phyloP scores from a whole-genome alignment of 2,329 filamentous ascomycete species.

The Fusarium abutilonis region DNA sequence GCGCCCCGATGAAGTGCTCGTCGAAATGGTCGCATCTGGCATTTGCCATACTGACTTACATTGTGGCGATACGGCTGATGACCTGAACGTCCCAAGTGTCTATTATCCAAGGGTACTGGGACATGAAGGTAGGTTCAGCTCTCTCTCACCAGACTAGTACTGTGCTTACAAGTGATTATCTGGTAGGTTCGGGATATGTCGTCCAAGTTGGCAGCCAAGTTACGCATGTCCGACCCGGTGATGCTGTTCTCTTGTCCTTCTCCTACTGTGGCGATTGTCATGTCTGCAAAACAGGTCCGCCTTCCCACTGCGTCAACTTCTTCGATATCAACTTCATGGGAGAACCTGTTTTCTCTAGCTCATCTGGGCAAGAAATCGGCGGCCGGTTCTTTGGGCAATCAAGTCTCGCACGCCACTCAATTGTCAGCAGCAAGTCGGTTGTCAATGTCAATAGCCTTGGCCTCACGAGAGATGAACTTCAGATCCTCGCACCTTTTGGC shows the following conservation, averaged over 20 bases:
- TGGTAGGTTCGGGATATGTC: slow-evolving; percentile 57
- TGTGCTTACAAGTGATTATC: background rate
- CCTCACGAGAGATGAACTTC: slow-evolving; percentile 41
- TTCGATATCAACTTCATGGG: slow-evolving; percentile 59
- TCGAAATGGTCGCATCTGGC: slow-evolving; percentile 63
- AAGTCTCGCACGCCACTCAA: slow-evolving; percentile 47
- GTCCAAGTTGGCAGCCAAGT: slow-evolving; percentile 54
- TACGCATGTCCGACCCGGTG: slow-evolving; percentile 60
- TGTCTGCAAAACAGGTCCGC: slow-evolving; percentile 57
- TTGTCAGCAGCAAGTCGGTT: slow-evolving; percentile 46
- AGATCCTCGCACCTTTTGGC: slow-evolving; percentile 49
- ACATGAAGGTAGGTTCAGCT: slow-evolving; percentile 58
- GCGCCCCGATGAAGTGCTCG: slow-evolving; percentile 59
- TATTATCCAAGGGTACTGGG: slow-evolving; percentile 54
- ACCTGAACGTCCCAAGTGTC: slow-evolving; percentile 25
- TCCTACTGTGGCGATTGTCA: slow-evolving; percentile 54
- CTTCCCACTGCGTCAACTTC: slow-evolving; percentile 61
- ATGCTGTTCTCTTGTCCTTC: slow-evolving; percentile 63
- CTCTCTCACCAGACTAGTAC: background rate
- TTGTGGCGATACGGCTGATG: slow-evolving; percentile 50
- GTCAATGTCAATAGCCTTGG: slow-evolving; percentile 44
- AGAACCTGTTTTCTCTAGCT: slow-evolving; percentile 28
- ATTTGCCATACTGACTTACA: slow-evolving; percentile 66
- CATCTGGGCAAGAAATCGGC: slow-evolving; percentile 8
- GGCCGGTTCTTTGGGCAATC: slow-evolving; percentile 51